Percentiles rank a stretch among this genome's conserved stretches.
phyloP scores from a whole-genome alignment of 2,329 filamentous ascomycete genomes.

The Xylaria sp. region DNA sequence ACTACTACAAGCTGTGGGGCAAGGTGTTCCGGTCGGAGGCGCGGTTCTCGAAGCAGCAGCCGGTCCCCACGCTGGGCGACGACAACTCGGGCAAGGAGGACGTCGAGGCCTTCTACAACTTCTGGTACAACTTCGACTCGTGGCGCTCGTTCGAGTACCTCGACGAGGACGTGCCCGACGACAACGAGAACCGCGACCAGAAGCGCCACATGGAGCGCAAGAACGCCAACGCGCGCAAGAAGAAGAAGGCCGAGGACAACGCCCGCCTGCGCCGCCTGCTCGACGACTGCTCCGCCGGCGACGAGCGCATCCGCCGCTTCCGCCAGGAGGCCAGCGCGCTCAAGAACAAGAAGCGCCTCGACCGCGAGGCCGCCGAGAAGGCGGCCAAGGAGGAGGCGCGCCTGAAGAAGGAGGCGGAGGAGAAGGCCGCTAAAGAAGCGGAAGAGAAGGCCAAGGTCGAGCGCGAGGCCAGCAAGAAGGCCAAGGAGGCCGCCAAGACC shows the following conservation, averaged over 20 bases:
- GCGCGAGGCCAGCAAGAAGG: conserved; percentile 87
- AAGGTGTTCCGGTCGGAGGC: conserved; percentile 88
- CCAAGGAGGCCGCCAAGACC: conserved; percentile 97
- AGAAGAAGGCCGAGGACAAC: conserved; percentile 99
- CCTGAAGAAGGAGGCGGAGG: conserved; percentile 82
- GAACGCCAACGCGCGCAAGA: conserved; percentile 95
- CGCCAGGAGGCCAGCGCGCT: conserved; percentile 85
- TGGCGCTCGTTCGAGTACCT: conserved; percentile 98
- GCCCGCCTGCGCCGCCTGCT: conserved; percentile 86
- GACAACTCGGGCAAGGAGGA: conserved; percentile 85
- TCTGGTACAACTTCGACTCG: conserved; percentile 99
- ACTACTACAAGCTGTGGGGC: conserved; percentile 95
- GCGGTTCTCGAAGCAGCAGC: conserved; percentile 89
- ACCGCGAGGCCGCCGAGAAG: conserved; percentile 91
- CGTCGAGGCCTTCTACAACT: conserved; percentile 97
- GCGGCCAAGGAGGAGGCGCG: conserved; percentile 82
- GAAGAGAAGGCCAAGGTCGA: conserved; percentile 85
- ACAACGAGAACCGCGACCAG: conserved; percentile 98
- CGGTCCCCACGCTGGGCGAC: conserved; percentile 83
- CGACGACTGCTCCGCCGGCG: conserved; percentile 79
- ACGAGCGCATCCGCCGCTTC: conserved; percentile 98
- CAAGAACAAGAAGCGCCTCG: conserved; percentile 94
- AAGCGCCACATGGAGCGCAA: conserved; percentile 98
- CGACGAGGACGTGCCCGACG: conserved; percentile 97
- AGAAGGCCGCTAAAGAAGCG: conserved; percentile 76